Conservation (phyloP, 1,139 yeast species). For the Sugiyamaella japonica region DNA sequence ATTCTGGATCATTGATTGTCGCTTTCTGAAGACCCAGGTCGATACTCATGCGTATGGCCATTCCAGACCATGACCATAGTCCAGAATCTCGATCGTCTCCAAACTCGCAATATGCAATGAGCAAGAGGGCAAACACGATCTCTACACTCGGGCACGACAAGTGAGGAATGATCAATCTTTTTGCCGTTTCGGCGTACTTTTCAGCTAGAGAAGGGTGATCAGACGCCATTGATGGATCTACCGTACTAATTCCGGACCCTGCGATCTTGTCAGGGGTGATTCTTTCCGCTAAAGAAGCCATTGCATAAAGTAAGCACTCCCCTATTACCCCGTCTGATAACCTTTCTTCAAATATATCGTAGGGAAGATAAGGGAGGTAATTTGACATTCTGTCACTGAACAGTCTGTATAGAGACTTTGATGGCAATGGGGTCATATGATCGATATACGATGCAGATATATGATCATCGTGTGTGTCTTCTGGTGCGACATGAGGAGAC, state of each 20-base stretch:
- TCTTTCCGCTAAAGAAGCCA: constrained; percentile 31
- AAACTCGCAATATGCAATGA: constrained; percentile 36
- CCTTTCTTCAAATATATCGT: constrained; percentile 29
- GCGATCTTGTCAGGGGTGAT: constrained; percentile 9
- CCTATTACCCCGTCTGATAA: constrained; percentile 29
- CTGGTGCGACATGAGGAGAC: neutral
- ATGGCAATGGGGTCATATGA: constrained; percentile 14
- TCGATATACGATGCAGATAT: neutral
- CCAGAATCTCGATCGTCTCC: constrained; percentile 37
- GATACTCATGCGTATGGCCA: constrained; percentile 37
- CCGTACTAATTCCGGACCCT: neutral
- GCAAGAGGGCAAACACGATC: constrained; percentile 32
- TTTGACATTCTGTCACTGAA: constrained; percentile 28
- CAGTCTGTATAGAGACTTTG: constrained; percentile 8
- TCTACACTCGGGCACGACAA: constrained; percentile 34
- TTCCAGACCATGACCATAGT: constrained; percentile 37
- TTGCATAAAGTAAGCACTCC: constrained; percentile 32
- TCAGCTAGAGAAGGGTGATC: constrained; percentile 22
- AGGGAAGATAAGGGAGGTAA: constrained; percentile 30
- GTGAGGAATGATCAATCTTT: constrained; percentile 32
- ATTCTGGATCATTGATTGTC: constrained; percentile 11
- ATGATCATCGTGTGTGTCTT: neutral
- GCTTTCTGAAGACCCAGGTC: constrained; percentile 35
- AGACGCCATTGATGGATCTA: neutral
- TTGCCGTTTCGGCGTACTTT: constrained; percentile 33